Evolutionary conservation across 306 rosid species (phyloP), one percentile per base, ranked within the genome.

Genomic region (Spatholobus suberectus): DNA sequence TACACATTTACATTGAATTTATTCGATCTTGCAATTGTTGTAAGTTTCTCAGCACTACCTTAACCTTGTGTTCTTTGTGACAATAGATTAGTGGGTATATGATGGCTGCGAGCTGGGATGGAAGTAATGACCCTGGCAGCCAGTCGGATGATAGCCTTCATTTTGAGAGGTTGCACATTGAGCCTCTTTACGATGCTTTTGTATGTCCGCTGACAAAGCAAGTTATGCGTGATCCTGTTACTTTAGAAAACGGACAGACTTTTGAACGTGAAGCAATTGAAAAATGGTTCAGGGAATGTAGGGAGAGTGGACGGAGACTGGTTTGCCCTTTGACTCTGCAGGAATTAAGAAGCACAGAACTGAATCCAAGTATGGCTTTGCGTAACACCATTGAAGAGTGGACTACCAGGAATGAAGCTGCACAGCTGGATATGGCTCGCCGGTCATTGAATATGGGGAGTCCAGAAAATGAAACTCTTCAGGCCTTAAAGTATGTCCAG

Each of bases 301-400:
- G 26, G 87, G 98, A 94, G 87, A 94, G 97, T 86, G 96, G 97
- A 34, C 83, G 90, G 84, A 94, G 80, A 86, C 89, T 88, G 69
- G 85, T 90, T 44, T 96, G 99, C 67, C 99, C 99, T 5, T 84
- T 92, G 82, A 96, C 99, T 10, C 86, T 73, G 8, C 90, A 84
- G 38, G 97, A 96, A 79, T 77, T 96, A 18, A 89, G 38, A 85
- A 92, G 77, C 72, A 20, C 87, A 4, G 98, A 90, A 38, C 80
- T 96, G 87, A 96, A 96, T 86, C 95, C 99, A 54, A 96, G 99
- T 84, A 91, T 92, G 79, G 99, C 99, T 81, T 72, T 96, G 88
- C 91, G 98, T 14, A 92, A 96, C 94, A 96, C 99, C 83, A 94
- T 96, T 77, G 99, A 96, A 85, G 99, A 96, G 88, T 96, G 99